Evolutionary conservation across 768 basidiomycete species (phyloP).

Genomic region (Candolleomyces efflorescens): DNA sequence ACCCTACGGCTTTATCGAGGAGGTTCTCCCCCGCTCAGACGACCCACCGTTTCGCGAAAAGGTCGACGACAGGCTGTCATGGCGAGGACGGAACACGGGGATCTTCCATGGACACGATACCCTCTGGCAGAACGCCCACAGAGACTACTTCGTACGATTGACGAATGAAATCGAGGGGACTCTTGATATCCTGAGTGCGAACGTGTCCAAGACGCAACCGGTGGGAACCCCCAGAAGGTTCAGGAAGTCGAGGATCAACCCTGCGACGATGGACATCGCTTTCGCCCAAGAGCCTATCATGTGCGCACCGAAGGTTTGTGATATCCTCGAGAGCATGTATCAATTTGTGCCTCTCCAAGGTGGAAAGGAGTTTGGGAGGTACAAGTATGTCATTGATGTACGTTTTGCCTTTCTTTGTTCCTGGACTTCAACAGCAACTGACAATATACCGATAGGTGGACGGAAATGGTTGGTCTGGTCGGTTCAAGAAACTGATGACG

Average conservation of each 20-base stretch:
- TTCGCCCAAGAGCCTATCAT: slow-evolving; percentile 41
- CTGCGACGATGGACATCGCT: slow-evolving; percentile 25
- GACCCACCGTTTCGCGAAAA: slow-evolving; percentile 67
- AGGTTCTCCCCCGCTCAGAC: slow-evolving; percentile 34
- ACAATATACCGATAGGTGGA: slow-evolving; percentile 34
- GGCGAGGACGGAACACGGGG: slow-evolving; percentile 77
- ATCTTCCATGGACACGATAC: slow-evolving; percentile 36
- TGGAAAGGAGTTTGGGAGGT: slow-evolving; percentile 39
- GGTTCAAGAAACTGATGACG: slow-evolving; percentile 57
- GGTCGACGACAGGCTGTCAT: slow-evolving; percentile 54
- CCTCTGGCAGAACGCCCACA: slow-evolving; percentile 49
- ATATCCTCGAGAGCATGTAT: slow-evolving; percentile 39
- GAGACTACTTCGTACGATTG: slow-evolving; percentile 41
- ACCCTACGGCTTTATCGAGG: slow-evolving; percentile 44
- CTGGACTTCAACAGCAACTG: background rate
- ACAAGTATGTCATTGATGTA: slow-evolving; percentile 57
- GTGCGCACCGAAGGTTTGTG: slow-evolving; percentile 41
- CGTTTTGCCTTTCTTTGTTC: slow-evolving; percentile 12
- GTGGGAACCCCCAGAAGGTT: slow-evolving; percentile 31
- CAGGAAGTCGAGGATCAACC: slow-evolving; percentile 38
- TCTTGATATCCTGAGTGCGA: slow-evolving; percentile 32
- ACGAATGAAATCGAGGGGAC: slow-evolving; percentile 40
- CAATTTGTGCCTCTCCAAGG: slow-evolving; percentile 44
- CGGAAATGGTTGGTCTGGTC: slow-evolving; percentile 59
- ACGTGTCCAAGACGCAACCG: slow-evolving; percentile 17